phyloP scores from a whole-genome alignment of 305 asterid genomes.

The Plantago lanceolata region DNA sequence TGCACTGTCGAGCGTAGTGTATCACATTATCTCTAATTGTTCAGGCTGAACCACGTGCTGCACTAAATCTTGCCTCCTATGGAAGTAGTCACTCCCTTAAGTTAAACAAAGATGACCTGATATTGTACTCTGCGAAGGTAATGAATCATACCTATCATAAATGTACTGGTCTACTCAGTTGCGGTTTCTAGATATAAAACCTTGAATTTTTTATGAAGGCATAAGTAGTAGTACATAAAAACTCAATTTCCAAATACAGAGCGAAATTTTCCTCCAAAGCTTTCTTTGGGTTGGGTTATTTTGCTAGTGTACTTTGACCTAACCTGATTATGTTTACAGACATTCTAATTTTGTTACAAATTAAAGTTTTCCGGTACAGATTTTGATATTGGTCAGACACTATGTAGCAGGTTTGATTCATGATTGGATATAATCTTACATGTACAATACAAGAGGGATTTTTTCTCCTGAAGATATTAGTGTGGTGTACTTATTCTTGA shows the following conservation, averaged over 20 bases:
- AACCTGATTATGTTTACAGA: too few relatives aligned
- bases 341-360: too few relatives aligned
- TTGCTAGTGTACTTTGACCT: too few relatives aligned
- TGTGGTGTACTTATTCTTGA: too few relatives aligned
- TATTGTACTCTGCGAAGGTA: slow-evolving; percentile 99
- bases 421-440: not conserved
- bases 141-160: slow-evolving; percentile 16
- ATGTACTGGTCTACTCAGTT: not conserved
- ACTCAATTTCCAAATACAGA: too few relatives aligned
- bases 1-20: slow-evolving; percentile 22
- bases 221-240: too few relatives aligned
- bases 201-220: not conserved
- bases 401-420: not conserved
- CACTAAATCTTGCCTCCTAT: slow-evolving; percentile 94
- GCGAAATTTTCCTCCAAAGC: too few relatives aligned
- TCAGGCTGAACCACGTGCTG: slow-evolving; percentile 99
- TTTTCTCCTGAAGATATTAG: not conserved
- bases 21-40: slow-evolving; percentile 34
- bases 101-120: slow-evolving; percentile 75
- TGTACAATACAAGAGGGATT: not conserved
- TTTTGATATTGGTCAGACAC: not conserved
- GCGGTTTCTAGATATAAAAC: not conserved
- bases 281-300: too few relatives aligned
- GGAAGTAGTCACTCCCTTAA: slow-evolving; percentile 96
- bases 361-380: too few relatives aligned